phyloP scores from a whole-genome alignment of 1,284 basidiomycete species.

The Psilocybe mexicana region DNA sequence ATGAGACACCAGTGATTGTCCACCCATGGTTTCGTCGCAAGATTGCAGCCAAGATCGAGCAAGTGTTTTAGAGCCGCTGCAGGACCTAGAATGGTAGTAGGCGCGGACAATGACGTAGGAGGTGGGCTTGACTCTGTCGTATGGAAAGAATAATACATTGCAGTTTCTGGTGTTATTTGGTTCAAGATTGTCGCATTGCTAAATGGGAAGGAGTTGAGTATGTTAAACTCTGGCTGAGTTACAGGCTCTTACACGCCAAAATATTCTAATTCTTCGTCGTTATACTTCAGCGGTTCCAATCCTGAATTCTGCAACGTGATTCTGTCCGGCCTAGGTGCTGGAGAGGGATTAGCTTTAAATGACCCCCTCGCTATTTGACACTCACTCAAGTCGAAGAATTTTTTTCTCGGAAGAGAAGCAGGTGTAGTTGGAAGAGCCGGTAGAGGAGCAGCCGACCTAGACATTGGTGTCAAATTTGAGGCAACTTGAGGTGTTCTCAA shows the following conservation, averaged over 20 bases:
- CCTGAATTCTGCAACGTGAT: conserved; percentile 50
- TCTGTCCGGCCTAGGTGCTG: conserved; percentile 44
- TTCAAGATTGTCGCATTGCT: conserved; percentile 59
- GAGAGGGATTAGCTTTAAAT: conserved; percentile 3
- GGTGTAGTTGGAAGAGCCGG: not conserved
- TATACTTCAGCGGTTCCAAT: conserved; percentile 59
- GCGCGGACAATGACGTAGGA: conserved; percentile 18
- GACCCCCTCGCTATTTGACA: not conserved
- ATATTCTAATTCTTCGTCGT: conserved; percentile 47
- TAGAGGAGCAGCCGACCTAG: not conserved
- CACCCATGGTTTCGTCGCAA: conserved; percentile 81
- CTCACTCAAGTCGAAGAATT: conserved; percentile 42
- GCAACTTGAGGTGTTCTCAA: not conserved
- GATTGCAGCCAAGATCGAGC: conserved; percentile 50
- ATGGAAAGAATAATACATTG: conserved; percentile 68
- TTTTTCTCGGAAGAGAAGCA: conserved; percentile 11
- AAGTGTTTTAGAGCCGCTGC: conserved; percentile 55
- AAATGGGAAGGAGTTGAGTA: not conserved
- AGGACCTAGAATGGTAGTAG: conserved; percentile 44
- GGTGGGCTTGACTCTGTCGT: conserved; percentile 30
- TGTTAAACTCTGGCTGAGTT: not conserved
- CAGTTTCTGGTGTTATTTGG: conserved; percentile 58
- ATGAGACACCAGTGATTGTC: conserved; percentile 90
- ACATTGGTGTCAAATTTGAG: not conserved
- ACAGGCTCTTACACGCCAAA: conserved; percentile 60